Evolutionary conservation across 1,139 yeast species (phyloP), one percentile per base, ranked within the genome.

Genomic region (Saccharomycopsis phalli): DNA sequence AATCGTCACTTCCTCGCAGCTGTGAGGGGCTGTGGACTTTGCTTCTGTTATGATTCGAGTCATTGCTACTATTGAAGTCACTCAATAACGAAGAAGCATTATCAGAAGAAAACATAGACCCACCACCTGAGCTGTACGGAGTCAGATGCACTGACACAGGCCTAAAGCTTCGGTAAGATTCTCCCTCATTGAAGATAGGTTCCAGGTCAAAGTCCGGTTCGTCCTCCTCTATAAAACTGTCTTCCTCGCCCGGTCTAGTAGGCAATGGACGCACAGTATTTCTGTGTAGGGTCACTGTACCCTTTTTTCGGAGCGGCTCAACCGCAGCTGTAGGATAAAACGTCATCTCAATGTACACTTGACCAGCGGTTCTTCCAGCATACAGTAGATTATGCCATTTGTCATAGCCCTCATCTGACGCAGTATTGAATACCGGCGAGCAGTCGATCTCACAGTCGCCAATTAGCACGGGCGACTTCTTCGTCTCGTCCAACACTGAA

Each of bases 311-410:
- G 4, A 32, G 34, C 6, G 32, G 44, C 21, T 42, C 45, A 3
- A 21, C 30, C 19, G 76, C 78, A 1, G 73, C 68, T 14, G 69
- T 60, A 0, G 95, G 93, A 55, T 84, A 86, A 54, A 84, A 91
- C 0, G 97, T 86, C 81, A 91, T 80, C 54, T 91, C 97, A 41
- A 93, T 62, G 58, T 80, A 88, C 1, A 91, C 74, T 60, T 76
- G 83, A 1, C 98, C 98, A 1, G 96, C 95, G 42, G 82, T 75
- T 51, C 76, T 72, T n/a, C 76, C 80, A 43, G 74, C 75, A 54
- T 74, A 74, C 29, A 66, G 63, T 47, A 91, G 64, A 35, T 76
- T 77, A 55, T 81, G 83, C 97, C 97, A 88, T 29, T 70, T 69
- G 56, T 93, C 97, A 53, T 73, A 86, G 23, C 94, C 95, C 31